These are phyloP conservation scores for Phytophthora nicotianae DNA, from an alignment of 352 stramenopile genomes.

Conservation along the genomic window DNA sequence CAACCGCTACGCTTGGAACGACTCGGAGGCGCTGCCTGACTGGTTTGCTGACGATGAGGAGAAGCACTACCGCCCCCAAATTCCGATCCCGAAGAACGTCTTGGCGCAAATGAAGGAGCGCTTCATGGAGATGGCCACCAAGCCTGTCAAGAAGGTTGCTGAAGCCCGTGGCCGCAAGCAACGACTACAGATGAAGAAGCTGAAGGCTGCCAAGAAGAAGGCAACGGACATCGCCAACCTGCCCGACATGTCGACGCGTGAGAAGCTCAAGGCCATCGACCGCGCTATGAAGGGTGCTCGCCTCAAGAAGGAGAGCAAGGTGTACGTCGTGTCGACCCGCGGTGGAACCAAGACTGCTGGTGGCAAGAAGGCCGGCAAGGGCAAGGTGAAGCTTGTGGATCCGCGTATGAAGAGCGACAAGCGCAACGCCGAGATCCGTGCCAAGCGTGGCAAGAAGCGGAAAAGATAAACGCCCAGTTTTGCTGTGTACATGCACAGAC, in stretches of 20 bases:
- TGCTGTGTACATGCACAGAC: conserved; percentile 29
- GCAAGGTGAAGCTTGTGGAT: conserved; percentile 97
- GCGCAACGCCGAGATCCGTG: conserved; percentile 80
- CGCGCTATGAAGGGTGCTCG: conserved; percentile 95
- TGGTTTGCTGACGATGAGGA: conserved; percentile 98
- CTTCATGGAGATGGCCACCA: conserved; percentile 96
- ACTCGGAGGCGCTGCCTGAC: conserved; percentile 94
- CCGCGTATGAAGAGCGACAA: conserved; percentile 98
- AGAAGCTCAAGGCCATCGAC: conserved; percentile 98
- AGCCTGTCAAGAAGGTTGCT: conserved; percentile 99
- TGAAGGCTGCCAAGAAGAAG: conserved; percentile 98
- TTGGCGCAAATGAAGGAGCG: conserved; percentile 98
- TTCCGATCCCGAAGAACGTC: conserved; percentile 96
- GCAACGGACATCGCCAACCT: conserved; percentile 95
- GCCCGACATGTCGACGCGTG: conserved; percentile 96
- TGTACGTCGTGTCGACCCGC: conserved; percentile 95
- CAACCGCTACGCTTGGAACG: conserved; percentile 99
- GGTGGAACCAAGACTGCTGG: conserved; percentile 64
- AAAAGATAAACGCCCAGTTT: conserved; percentile 73
- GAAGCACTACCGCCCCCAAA: conserved; percentile 97
- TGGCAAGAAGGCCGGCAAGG: conserved; percentile 80
- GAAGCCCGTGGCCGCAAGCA: conserved; percentile 97
- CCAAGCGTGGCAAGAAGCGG: conserved; percentile 86
- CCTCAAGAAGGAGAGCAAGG: conserved; percentile 93
- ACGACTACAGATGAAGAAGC: conserved; percentile 92